Percentiles rank a stretch among this genome's conserved stretches.
These are phyloP conservation scores for Aspergillus brasiliensis DNA, from an alignment of 2,329 filamentous ascomycete genomes.

Conservation along the genomic window DNA sequence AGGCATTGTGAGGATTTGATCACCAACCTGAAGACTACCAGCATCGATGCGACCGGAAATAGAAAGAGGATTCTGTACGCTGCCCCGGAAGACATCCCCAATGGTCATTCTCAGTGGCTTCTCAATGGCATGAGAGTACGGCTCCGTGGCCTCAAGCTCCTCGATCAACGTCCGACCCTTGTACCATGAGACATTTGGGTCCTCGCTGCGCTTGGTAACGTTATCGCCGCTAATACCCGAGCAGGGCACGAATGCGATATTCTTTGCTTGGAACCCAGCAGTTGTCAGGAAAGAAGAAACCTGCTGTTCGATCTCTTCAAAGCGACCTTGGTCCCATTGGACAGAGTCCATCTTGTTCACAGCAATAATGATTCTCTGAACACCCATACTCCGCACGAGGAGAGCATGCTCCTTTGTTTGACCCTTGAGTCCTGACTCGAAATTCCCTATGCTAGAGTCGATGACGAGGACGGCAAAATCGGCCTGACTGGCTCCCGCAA, in stretches of 20 bases:
- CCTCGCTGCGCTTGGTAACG: constrained; percentile 57
- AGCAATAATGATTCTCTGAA: constrained; percentile 83
- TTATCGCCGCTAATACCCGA: constrained; percentile 90
- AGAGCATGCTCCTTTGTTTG: constrained; percentile 94
- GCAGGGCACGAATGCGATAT: constrained; percentile 84
- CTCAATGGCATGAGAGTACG: constrained; percentile 68
- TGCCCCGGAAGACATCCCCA: constrained; percentile 79
- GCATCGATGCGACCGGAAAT: constrained; percentile 84
- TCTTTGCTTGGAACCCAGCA: constrained; percentile 78
- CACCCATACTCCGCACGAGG: constrained; percentile 84
- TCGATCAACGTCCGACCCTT: constrained; percentile 75
- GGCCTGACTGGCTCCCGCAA: constrained; percentile 91
- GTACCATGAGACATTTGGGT: constrained; percentile 72
- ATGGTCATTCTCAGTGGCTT: constrained; percentile 86
- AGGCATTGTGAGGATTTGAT: constrained; percentile 76
- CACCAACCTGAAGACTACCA: constrained; percentile 81
- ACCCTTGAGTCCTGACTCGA: constrained; percentile 88
- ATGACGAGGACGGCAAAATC: constrained; percentile 95
- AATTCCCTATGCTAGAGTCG: constrained; percentile 85
- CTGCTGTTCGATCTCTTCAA: constrained; percentile 81
- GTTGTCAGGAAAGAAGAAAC: constrained; percentile 78
- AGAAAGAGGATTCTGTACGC: constrained; percentile 77
- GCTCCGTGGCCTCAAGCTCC: constrained; percentile 80
- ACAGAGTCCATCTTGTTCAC: constrained; percentile 95
- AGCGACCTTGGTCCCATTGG: constrained; percentile 78